Conservation (phyloP, 352 stramenopile species). For the Pythium pyrilobum region DNA sequence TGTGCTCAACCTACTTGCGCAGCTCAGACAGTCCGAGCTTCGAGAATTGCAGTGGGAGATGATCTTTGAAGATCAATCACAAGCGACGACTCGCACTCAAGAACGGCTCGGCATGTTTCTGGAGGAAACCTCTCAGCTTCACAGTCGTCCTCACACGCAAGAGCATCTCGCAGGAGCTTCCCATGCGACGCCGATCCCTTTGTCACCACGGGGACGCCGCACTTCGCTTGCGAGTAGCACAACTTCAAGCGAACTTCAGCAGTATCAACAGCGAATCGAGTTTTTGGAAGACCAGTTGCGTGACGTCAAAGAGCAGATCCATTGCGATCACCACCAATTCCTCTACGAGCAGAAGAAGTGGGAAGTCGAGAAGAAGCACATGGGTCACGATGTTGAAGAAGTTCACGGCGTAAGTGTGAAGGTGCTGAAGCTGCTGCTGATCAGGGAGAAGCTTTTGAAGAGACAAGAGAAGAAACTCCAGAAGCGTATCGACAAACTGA, state of each 20-base stretch:
- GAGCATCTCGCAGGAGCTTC: no score
- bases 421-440: slow-evolving; percentile 58
- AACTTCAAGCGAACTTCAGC: slow-evolving; percentile 6
- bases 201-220: neutral
- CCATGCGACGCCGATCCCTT: neutral
- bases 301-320: slow-evolving; percentile 49
- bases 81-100: slow-evolving; percentile 20
- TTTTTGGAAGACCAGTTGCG: slow-evolving; percentile 39
- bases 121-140: slow-evolving; percentile 23
- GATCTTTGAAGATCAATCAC: slow-evolving; percentile 25
- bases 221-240: slow-evolving; percentile 4
- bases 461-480: slow-evolving; percentile 33
- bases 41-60: slow-evolving; percentile 33
- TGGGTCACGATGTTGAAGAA: slow-evolving; percentile 47
- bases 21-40: slow-evolving; percentile 38
- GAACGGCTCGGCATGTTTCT: slow-evolving; percentile 36
- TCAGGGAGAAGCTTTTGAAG: slow-evolving; percentile 62
- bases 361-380: slow-evolving; percentile 43
- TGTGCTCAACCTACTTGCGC: slow-evolving; percentile 24
- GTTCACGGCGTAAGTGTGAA: slow-evolving; percentile 57
- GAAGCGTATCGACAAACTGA: slow-evolving; percentile 9
- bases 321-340: slow-evolving; percentile 60
- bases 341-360: slow-evolving; percentile 58
- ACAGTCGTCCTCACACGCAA: neutral
- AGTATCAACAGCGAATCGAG: slow-evolving; percentile 44